Percentiles rank a stretch among this genome's conserved stretches.
These are phyloP conservation scores for Boletus mariae DNA, from an alignment of 1,284 basidiomycete genomes.

Conservation along the genomic window DNA sequence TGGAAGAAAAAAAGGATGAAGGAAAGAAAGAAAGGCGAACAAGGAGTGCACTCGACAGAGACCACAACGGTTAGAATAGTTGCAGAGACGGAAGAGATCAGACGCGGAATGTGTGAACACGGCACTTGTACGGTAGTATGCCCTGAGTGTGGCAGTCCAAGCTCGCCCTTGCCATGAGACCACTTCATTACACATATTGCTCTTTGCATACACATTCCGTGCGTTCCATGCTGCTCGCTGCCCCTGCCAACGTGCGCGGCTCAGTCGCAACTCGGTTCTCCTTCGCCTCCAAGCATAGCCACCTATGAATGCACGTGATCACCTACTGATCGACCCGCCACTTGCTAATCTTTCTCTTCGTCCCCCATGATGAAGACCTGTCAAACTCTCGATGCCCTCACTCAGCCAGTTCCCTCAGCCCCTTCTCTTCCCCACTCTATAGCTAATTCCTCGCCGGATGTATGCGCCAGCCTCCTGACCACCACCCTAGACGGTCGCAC, in stretches of 20 bases:
- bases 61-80: slow-evolving; percentile 1
- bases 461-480: slow-evolving; percentile 71
- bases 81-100: slow-evolving; percentile 17
- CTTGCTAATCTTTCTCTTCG: background rate
- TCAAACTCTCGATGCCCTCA: slow-evolving; percentile 19
- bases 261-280: background rate
- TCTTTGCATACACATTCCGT: slow-evolving; percentile 7
- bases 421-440: slow-evolving; percentile 16
- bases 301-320: slow-evolving; percentile 22
- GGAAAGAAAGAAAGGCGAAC: slow-evolving; percentile 9
- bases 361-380: slow-evolving; percentile 19
- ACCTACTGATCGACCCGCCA: slow-evolving; percentile 7
- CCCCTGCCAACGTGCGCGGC: slow-evolving; percentile 10
- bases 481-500: slow-evolving; percentile 48
- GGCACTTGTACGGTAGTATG: background rate
- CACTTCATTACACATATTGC: slow-evolving; percentile 3
- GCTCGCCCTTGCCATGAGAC: background rate
- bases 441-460: slow-evolving; percentile 26
- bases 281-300: background rate
- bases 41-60: slow-evolving; percentile 7
- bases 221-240: slow-evolving; percentile 6
- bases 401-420: slow-evolving; percentile 30
- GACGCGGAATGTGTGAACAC: slow-evolving; percentile 16
- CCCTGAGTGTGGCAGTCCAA: background rate
- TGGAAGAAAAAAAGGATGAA: slow-evolving; percentile 7